Evolutionary conservation across 306 rosid genomes (phyloP), one percentile per base, ranked within the genome.

Genomic region (Pyrus betulifolia): DNA sequence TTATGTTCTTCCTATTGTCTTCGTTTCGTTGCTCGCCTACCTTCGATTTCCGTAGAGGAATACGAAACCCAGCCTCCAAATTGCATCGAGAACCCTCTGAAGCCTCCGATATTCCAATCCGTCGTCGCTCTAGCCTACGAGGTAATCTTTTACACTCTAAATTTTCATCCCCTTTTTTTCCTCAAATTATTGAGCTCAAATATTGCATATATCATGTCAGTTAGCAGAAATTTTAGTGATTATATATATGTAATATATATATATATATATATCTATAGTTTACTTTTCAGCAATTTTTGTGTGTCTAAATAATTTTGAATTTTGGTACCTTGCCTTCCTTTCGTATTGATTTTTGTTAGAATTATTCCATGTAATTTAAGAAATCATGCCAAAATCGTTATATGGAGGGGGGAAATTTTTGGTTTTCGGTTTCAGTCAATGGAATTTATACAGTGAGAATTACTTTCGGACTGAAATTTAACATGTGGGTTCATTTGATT

Each of bases 131-230:
- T 44, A 42, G 30, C 25, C 10, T 42, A 21, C 62, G 27, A 74
- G 79, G 80, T 74, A 69, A 61, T 67, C 21, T 74, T 52, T 28
- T 6, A 0, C 23, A 45, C 69, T 71, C 74, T 21, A 66, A 55
- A 7, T 72, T 72, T 61, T 51, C 21, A 42, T 1, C 52, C 61
- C 22, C n/a, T 42, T 42, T 42, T 42, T 42, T 42, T 42, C 12
- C 45, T 42, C 45, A 42, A 42, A 8, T 42, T 42, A 42, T 42
- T 42, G 12, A 42, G 45, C 45, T 42, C 45, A 42, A 42, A 9
- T 42, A 10, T 42, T 42, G 45, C 45, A 42, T 45, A 44, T 13
- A 68, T 68, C 52, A 22, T 38, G 4, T 19, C 70, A 13, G 8
- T 45, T 15, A 3, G 11, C 28, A 54, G 59, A 21, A 54, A 54